Evolutionary conservation across 2,329 filamentous ascomycete species (phyloP), one percentile per base, ranked within the genome.

Genomic region (Ascochyta pisi): DNA sequence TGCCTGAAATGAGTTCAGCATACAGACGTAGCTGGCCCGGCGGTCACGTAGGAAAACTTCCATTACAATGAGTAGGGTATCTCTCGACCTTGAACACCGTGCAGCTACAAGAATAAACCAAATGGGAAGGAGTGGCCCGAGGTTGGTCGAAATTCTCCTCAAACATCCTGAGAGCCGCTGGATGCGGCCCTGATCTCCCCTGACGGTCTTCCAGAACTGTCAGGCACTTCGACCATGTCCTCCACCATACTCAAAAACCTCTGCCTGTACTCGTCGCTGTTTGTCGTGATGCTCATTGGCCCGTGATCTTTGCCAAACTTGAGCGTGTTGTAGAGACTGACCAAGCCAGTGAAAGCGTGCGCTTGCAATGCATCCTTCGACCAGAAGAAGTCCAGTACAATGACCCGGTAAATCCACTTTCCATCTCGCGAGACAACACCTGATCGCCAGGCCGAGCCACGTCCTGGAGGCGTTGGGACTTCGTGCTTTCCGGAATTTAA

Each of bases 301-400:
- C 88, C 89, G 63, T 88, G 82, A 3, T 82, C 77, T 29, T 84
- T 85, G 26, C 91, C 77, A 48, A 61, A 64, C 53, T 74, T 72
- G 15, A 76, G 22, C 12, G 82, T 65, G 64, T 91, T 91, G 65
- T 87, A 89, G 0, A 81, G 76, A 44, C 83, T 83, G 55, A 92
- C 83, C 33, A 91, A 72, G 0, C 83, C 81, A 0, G 88, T 90
- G 83, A 91, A 84, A 1, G 84, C 79, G 70, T 82, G 84, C 0
- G 89, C 85, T 50, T 85, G 87, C 0, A 87, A 65, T 62, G 87
- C 88, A 73, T 91, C 88, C 73, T 89, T 90, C 0, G 88, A 85
- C 89, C 89, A 92, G 78, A 92, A 91, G 75, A 92, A 92, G 72
- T 92, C 89, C 31, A 92, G 78, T 13, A 92, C 75, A 0, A 87